These are phyloP conservation scores for Aspergillus clavatus DNA, from an alignment of 2,329 filamentous ascomycete genomes.

Conservation along the genomic window DNA sequence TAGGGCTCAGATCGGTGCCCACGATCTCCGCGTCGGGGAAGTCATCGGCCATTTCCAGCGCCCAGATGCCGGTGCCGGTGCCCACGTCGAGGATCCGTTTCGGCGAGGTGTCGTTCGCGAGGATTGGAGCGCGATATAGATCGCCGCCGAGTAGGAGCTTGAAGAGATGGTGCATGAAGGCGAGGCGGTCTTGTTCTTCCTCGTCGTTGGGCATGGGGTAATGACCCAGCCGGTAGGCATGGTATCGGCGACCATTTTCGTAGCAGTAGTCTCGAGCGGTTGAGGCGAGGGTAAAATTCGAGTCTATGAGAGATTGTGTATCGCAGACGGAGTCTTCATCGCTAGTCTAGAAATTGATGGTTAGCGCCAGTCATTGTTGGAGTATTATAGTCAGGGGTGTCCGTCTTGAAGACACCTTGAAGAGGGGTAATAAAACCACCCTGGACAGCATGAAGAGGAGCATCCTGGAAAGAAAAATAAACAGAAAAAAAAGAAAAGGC, in stretches of 20 bases:
- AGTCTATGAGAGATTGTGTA: constrained; percentile 32
- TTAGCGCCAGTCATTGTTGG: not conserved
- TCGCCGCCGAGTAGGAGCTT: constrained; percentile 32
- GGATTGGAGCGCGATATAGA: constrained; percentile 37
- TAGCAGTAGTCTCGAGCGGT: constrained; percentile 36
- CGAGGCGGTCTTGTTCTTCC: constrained; percentile 41
- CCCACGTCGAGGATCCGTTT: constrained; percentile 31
- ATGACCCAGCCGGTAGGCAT: constrained; percentile 40
- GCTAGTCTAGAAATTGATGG: constrained; percentile 24
- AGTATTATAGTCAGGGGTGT: not conserved
- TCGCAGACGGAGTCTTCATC: constrained; percentile 34
- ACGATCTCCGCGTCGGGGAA: constrained; percentile 33
- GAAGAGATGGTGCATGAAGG: constrained; percentile 39
- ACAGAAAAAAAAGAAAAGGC: too few species aligned
- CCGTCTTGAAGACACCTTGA: constrained; percentile 1
- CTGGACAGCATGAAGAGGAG: too few species aligned
- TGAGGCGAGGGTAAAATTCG: constrained; percentile 38
- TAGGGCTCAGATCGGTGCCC: constrained; percentile 34
- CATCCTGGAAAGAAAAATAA: too few species aligned
- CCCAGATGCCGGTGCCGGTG: constrained; percentile 33
- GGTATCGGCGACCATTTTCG: constrained; percentile 42
- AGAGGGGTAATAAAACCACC: not conserved
- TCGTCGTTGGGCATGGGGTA: constrained; percentile 44
- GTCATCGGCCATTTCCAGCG: constrained; percentile 42
- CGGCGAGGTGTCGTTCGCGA: constrained; percentile 8